Evolutionary conservation across 768 basidiomycete species (phyloP).

Genomic region (Suillus americanus): DNA sequence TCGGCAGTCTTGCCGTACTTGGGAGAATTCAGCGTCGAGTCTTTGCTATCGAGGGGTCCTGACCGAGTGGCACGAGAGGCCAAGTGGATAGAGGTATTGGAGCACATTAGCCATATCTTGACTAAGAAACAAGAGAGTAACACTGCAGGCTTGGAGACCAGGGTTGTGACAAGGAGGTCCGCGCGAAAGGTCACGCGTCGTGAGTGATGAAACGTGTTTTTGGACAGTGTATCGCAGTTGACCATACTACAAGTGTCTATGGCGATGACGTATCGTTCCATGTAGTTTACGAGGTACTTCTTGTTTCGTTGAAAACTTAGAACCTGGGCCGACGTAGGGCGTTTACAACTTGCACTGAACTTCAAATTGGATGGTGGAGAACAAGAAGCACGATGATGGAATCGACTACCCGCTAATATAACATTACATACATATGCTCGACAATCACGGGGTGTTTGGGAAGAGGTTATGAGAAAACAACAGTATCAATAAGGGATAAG

Average conservation of each 20-base stretch:
- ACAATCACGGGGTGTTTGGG: slow-evolving; percentile 7
- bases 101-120: background rate
- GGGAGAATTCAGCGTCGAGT: background rate
- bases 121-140: background rate
- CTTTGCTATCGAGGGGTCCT: background rate
- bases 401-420: slow-evolving; percentile 17
- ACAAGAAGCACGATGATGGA: slow-evolving; percentile 3
- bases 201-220: background rate
- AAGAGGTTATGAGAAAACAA: slow-evolving; percentile 3
- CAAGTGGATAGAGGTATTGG: background rate
- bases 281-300: background rate
- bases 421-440: slow-evolving; percentile 19
- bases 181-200: background rate
- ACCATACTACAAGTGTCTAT: background rate
- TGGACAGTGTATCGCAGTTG: background rate
- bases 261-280: background rate
- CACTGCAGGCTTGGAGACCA: background rate
- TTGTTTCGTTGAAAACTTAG: background rate
- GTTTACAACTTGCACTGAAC: background rate
- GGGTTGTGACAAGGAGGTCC: background rate
- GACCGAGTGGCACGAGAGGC: background rate
- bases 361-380: background rate
- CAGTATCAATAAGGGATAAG: slow-evolving; percentile 9
- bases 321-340: background rate
- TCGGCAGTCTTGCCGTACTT: background rate